These are phyloP conservation scores for Macrophomina phaseolina DNA, from an alignment of 2,329 filamentous ascomycete species.

Conservation along the genomic window DNA sequence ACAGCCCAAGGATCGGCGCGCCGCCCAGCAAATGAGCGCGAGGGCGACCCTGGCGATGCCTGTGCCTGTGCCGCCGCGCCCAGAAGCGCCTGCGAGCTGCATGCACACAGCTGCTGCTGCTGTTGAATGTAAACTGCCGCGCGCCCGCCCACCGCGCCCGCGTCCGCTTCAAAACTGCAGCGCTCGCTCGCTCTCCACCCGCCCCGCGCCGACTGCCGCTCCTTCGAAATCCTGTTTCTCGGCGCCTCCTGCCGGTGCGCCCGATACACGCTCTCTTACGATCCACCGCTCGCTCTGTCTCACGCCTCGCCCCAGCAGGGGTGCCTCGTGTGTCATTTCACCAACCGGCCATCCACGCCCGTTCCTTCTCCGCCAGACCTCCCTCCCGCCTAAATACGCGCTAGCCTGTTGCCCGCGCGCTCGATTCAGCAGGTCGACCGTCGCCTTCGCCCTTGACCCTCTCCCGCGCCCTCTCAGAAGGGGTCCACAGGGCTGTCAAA, in stretches of 20 bases:
- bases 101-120: neutral
- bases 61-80: neutral
- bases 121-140: slow-evolving; percentile 7
- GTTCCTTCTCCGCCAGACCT: slow-evolving; percentile 19
- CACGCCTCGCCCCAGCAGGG: slow-evolving; percentile 22
- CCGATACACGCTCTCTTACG: slow-evolving; percentile 26
- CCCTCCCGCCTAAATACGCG: slow-evolving; percentile 21
- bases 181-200: neutral
- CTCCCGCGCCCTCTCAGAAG: neutral
- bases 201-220: neutral
- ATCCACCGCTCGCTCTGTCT: slow-evolving; percentile 24
- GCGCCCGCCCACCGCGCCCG: slow-evolving; percentile 13
- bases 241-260: slow-evolving; percentile 7
- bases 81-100: slow-evolving; percentile 20
- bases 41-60: neutral
- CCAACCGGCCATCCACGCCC: slow-evolving; percentile 19
- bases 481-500: slow-evolving; percentile 20
- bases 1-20: slow-evolving; percentile 7
- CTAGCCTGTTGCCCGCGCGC: slow-evolving; percentile 13
- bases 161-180: neutral
- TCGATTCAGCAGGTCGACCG: slow-evolving; percentile 24
- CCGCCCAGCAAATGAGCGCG: slow-evolving; percentile 18
- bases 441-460: neutral
- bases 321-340: slow-evolving; percentile 25
- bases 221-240: neutral